Percentiles rank a stretch among this genome's conserved stretches.
Evolutionary conservation across 2,329 filamentous ascomycete species (phyloP).

Genomic region (Blumeria hordei): DNA sequence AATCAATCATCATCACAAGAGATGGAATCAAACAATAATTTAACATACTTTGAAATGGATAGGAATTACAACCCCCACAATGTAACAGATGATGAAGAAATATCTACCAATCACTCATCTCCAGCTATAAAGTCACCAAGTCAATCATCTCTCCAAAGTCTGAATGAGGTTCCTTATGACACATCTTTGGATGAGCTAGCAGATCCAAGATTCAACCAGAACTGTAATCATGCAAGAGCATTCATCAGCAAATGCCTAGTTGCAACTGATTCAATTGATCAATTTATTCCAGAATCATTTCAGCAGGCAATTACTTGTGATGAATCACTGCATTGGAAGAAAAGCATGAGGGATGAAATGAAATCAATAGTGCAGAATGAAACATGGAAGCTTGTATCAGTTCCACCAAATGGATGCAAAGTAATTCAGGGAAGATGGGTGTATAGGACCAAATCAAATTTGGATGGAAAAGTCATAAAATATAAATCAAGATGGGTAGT

Average conservation of each 20-base stretch:
- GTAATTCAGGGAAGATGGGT: background rate
- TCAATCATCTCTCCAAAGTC: background rate
- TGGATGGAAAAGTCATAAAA: background rate
- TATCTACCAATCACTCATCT: background rate
- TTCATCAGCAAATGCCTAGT: background rate
- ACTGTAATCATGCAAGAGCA: background rate
- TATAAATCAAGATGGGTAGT: background rate
- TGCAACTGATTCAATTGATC: background rate
- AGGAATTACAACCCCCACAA: background rate
- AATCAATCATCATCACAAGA: background rate
- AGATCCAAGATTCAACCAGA: background rate
- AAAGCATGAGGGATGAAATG: background rate
- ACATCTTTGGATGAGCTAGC: background rate
- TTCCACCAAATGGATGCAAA: background rate
- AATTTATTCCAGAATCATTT: background rate
- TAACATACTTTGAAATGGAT: background rate
- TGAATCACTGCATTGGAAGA: background rate
- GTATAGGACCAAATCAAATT: background rate
- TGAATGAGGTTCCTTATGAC: background rate
- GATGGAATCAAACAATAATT: background rate
- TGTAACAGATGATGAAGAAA: background rate
- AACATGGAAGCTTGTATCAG: background rate
- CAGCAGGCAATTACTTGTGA: background rate
- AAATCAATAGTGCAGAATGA: background rate
- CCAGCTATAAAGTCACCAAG: background rate